A percentile compares a stretch with the other conserved stretches of the same genome.
phyloP scores from a whole-genome alignment of 2,329 filamentous ascomycete species.

The Penicillium janthinellum region DNA sequence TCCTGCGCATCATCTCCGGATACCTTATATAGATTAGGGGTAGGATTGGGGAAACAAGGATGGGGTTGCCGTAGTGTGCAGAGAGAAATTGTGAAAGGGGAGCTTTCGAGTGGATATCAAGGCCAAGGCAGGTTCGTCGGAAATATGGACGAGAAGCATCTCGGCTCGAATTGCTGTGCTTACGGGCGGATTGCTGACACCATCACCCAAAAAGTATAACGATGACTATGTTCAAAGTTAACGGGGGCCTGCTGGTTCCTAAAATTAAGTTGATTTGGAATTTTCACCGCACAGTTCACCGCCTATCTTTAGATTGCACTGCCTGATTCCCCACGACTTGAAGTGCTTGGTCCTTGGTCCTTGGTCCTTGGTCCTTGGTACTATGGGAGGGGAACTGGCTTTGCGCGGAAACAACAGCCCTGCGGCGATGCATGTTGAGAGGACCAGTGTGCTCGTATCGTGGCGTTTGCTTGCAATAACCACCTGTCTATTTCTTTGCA shows the following conservation, averaged over 20 bases:
- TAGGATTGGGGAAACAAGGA: background rate
- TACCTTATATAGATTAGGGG: background rate
- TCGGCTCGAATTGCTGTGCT: background rate
- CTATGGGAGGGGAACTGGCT: background rate
- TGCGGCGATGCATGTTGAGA: no score
- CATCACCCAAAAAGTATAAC: background rate
- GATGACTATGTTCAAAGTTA: no score
- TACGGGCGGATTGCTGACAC: background rate
- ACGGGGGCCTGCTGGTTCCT: background rate
- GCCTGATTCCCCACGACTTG: background rate
- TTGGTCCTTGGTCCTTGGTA: no score
- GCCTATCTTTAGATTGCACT: background rate
- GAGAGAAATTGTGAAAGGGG: background rate
- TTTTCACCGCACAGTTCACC: background rate
- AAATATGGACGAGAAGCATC: background rate
- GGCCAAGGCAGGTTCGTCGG: background rate
- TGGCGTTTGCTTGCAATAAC: background rate
- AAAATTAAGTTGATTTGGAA: slow-evolving; percentile 1
- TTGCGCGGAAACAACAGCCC: background rate
- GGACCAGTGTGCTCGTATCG: background rate
- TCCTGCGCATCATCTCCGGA: slow-evolving; percentile 21
- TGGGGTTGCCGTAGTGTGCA: background rate
- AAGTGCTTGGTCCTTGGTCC: no score
- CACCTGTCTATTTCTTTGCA: background rate
- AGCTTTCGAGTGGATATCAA: background rate